A percentile compares a stretch with the other conserved stretches of the same genome.
Conservation (phyloP, 345 rosid species). For the Citrus unshiu region DNA sequence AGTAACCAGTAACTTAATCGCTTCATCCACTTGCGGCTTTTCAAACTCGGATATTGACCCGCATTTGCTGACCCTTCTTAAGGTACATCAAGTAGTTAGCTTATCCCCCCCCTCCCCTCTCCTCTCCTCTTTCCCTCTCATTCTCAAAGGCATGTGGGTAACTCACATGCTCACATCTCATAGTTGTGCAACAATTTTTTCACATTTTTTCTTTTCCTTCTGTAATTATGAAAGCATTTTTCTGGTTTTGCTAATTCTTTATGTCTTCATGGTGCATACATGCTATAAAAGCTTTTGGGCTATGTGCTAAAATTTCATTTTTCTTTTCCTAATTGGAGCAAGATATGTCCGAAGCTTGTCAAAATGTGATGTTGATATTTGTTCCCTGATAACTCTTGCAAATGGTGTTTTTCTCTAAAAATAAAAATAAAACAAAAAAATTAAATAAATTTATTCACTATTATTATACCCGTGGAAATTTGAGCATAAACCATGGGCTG, state of each 20-base stretch:
- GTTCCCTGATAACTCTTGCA: background rate
- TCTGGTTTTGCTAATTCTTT: background rate
- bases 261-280: background rate
- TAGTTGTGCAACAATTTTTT: background rate
- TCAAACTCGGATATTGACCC: slow-evolving; percentile 65
- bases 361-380: background rate
- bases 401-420: background rate
- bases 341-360: background rate
- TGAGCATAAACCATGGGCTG: background rate
- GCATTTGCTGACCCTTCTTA: slow-evolving; percentile 68
- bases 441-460: background rate
- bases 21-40: slow-evolving; percentile 69
- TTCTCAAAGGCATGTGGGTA: background rate
- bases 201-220: background rate
- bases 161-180: background rate
- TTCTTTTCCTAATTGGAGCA: background rate
- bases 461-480: background rate
- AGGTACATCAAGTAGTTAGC: slow-evolving; percentile 37
- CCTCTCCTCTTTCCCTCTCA: too few species aligned
- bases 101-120: background rate
- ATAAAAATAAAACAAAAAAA: too few species aligned
- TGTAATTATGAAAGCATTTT: background rate
- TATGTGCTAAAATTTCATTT: background rate
- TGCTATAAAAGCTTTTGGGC: background rate
- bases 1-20: slow-evolving; percentile 65